These are phyloP conservation scores for Stephania cephalantha DNA, from an alignment of 164 flowering plant species.

Conservation along the genomic window DNA sequence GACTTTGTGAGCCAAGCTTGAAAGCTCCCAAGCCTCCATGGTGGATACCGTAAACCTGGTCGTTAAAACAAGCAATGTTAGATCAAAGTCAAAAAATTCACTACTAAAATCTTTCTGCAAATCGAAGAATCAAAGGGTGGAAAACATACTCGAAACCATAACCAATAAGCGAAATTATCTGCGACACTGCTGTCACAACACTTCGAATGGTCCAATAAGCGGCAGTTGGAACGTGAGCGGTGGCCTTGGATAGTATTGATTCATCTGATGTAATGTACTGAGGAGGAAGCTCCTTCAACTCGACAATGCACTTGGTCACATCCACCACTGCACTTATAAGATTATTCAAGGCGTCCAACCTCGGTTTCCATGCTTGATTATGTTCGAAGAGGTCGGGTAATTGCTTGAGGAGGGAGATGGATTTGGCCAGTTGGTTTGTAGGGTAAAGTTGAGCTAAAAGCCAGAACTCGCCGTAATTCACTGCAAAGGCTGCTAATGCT, in stretches of 20 bases:
- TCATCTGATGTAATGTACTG: conserved; percentile 33
- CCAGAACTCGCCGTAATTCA: conserved; percentile 50
- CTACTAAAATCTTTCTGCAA: too few species aligned
- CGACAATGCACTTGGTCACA: conserved; percentile 38
- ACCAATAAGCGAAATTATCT: conserved; percentile 33
- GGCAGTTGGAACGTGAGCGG: conserved; percentile 41
- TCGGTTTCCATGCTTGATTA: conserved; percentile 27
- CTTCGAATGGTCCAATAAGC: conserved; percentile 52
- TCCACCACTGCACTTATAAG: conserved; percentile 35
- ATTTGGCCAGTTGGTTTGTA: conserved; percentile 37
- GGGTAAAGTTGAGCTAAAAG: conserved; percentile 34
- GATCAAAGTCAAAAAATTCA: too few species aligned
- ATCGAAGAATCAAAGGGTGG: neutral
- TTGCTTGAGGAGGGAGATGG: conserved; percentile 38
- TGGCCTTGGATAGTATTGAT: conserved; percentile 26
- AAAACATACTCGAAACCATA: conserved; percentile 20
- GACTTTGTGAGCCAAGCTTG: conserved; percentile 59
- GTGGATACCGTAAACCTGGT: conserved; percentile 43
- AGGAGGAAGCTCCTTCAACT: conserved; percentile 39
- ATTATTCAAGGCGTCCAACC: conserved; percentile 35
- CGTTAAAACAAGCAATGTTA: neutral
- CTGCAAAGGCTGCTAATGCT: conserved; percentile 37
- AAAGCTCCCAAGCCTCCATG: conserved; percentile 76
- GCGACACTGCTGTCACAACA: conserved; percentile 36
- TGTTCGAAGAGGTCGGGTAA: conserved; percentile 49